phyloP scores from a whole-genome alignment of 1,284 basidiomycete genomes.

The Microbotryum saponariae region DNA sequence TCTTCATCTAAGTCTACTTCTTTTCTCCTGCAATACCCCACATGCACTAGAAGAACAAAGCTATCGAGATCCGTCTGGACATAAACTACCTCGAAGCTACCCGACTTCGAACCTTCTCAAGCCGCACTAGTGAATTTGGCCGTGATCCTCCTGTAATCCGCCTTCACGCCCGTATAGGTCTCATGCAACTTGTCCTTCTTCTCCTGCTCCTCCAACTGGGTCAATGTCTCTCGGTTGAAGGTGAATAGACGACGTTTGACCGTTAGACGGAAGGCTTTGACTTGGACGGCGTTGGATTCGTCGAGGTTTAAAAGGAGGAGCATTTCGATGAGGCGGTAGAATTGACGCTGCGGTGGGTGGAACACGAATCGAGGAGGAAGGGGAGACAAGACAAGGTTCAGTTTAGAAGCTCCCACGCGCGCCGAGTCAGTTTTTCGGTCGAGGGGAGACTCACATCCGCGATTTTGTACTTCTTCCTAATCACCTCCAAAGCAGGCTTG shows the following conservation, averaged over 20 bases:
- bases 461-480: constrained; percentile 77
- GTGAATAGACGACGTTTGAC: constrained; percentile 89
- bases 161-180: constrained; percentile 78
- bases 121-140: constrained; percentile 9
- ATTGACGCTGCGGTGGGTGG: constrained; percentile 81
- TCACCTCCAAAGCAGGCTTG: constrained; percentile 63
- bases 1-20: too few relatives aligned
- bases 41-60: too few relatives aligned
- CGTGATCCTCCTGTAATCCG: constrained; percentile 56
- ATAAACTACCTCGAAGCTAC: too few relatives aligned
- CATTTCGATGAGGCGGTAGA: constrained; percentile 86
- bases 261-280: constrained; percentile 27
- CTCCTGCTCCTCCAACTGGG: constrained; percentile 55
- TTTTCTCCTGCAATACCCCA: too few relatives aligned
- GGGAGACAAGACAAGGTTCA: not conserved
- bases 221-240: constrained; percentile 70
- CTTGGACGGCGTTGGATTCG: constrained; percentile 23
- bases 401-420: too few relatives aligned
- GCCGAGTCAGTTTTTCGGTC: too few relatives aligned
- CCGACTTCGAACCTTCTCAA: too few relatives aligned
- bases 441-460: constrained; percentile 57
- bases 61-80: too few relatives aligned
- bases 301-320: constrained; percentile 63
- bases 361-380: not conserved
- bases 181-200: constrained; percentile 82